A percentile compares a stretch with the other conserved stretches of the same genome.
phyloP scores from a whole-genome alignment of 768 basidiomycete species.

The Neoboletus subvelutipes region DNA sequence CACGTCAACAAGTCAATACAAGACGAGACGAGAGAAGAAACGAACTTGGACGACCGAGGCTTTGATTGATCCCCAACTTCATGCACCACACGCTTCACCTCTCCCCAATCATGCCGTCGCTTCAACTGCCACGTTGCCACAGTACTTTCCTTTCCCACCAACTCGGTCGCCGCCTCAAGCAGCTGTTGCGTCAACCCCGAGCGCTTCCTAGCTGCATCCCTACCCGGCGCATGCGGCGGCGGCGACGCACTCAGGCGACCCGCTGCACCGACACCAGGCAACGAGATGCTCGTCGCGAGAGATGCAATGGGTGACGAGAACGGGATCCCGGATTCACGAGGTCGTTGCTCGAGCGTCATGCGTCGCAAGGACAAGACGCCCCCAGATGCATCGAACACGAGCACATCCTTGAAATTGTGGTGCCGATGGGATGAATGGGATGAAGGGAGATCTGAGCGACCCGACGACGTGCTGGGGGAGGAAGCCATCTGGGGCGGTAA shows the following conservation, averaged over 20 bases:
- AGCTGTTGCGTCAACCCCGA: conserved; percentile 38
- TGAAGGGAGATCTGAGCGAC: conserved; percentile 29
- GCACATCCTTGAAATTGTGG: conserved; percentile 61
- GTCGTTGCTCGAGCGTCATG: conserved; percentile 44
- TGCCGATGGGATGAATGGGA: conserved; percentile 33
- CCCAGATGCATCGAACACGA: conserved; percentile 64
- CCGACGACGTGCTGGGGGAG: conserved; percentile 28
- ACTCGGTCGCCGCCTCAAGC: conserved; percentile 36
- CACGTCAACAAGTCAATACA: neutral
- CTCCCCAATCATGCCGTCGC: conserved; percentile 50
- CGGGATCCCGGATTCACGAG: conserved; percentile 23
- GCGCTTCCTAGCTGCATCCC: conserved; percentile 28
- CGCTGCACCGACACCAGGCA: conserved; percentile 52
- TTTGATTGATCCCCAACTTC: conserved; percentile 9
- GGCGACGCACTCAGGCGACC: conserved; percentile 37
- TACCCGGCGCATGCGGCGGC: conserved; percentile 10
- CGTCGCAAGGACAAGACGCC: conserved; percentile 56
- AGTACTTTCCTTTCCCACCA: conserved; percentile 38
- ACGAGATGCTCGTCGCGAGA: conserved; percentile 57
- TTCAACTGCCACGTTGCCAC: conserved; percentile 72
- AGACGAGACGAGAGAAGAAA: neutral
- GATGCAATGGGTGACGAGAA: conserved; percentile 31
- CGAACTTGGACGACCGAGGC: conserved; percentile 14
- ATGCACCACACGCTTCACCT: conserved; percentile 40
- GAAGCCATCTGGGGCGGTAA: conserved; percentile 29